Percentiles rank a stretch among this genome's conserved stretches.
Evolutionary conservation across 257 asterid genomes (phyloP).

Genomic region (Oldenlandia corymbosa): DNA sequence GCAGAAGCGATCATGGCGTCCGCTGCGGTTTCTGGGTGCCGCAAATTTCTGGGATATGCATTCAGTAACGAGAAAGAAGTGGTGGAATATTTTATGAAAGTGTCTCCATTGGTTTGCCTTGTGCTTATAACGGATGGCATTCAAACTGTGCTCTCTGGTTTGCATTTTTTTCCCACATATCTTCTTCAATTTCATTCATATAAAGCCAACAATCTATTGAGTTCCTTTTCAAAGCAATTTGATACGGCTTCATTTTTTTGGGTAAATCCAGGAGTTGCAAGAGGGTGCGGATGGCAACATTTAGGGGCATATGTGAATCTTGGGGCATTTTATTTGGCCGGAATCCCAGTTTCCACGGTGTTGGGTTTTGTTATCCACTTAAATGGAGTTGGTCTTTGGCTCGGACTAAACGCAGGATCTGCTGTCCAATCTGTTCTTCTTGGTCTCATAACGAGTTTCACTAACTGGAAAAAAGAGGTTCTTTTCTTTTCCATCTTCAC

Average conservation of each 20-base stretch:
- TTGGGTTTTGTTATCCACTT: conserved; percentile 40
- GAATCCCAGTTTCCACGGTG: conserved; percentile 38
- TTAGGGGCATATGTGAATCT: conserved; percentile 66
- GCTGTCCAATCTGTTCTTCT: conserved; percentile 36
- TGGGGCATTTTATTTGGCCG: conserved; percentile 47
- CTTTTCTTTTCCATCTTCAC: no score
- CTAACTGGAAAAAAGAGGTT: conserved; percentile 58
- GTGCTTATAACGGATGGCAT: conserved; percentile 33
- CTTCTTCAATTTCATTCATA: no score
- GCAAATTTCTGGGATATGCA: conserved; percentile 37
- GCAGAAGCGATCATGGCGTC: conserved; percentile 36
- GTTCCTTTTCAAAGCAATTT: no score
- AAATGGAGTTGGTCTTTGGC: conserved; percentile 55
- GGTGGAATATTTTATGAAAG: conserved; percentile 25
- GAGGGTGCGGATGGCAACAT: conserved; percentile 73
- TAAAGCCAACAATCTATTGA: no score
- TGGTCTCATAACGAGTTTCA: conserved; percentile 33
- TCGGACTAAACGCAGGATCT: conserved; percentile 49
- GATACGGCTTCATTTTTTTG: no score
- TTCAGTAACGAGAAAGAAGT: conserved; percentile 45
- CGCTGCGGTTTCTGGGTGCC: conserved; percentile 31
- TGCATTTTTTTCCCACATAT: no score
- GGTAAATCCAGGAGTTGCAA: conserved; percentile 45
- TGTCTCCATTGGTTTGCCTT: conserved; percentile 42
- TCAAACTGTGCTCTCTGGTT: no score